Base-by-base conservation (phyloP, 768 basidiomycete genomes). In the Kwoniella shandongensis region DNA sequence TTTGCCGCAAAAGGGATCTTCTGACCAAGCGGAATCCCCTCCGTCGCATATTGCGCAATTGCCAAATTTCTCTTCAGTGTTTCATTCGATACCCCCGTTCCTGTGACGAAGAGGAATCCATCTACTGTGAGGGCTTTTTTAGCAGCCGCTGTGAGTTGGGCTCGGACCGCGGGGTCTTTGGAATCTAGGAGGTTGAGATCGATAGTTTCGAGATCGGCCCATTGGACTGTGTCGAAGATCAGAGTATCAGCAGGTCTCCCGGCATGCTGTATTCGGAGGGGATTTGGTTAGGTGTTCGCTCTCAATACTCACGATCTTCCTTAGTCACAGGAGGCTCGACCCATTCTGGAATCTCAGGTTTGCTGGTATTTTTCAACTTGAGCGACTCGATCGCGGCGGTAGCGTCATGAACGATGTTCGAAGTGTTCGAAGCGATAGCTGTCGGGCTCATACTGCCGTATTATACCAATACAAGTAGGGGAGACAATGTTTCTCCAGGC, bases 51-150 rank as follows among this genome's bases (percentile, higher is more conserved):
- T 44, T 68, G 63, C 15, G 67, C 67, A n/a, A 68, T 64, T 1
- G 63, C 63, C 8, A 63, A 50, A 42, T 68, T 61, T 8, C 67
- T 30, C 15, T 54, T 51, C 23, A 68, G 44, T 3, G 47, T 60
- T 40, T 53, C 63, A 18, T 53, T 39, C 5, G 63, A 54, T 2
- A 68, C 58, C 13, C 67, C 67, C 4, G 61, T 62, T 15, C 63
- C 63, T n/a, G 59, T 61, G 38, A 68, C 63, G 45, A 57, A 62
- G 10, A 68, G 41, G 56, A 68, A 68, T 7, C 67, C 67, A 42
- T 68, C 67, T 1, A 53, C 57, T 22, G 50, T 54, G 8, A 67
- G 50, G 3, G 67, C 67, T 54, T 65, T 60, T 49, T 68, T 68
- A 22, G 63, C 55, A 4, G 26, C 48, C 10, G 38, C 38, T 18